Evolutionary conservation across 2,329 filamentous ascomycete genomes (phyloP).

Genomic region (Fusarium pseudocircinatum): DNA sequence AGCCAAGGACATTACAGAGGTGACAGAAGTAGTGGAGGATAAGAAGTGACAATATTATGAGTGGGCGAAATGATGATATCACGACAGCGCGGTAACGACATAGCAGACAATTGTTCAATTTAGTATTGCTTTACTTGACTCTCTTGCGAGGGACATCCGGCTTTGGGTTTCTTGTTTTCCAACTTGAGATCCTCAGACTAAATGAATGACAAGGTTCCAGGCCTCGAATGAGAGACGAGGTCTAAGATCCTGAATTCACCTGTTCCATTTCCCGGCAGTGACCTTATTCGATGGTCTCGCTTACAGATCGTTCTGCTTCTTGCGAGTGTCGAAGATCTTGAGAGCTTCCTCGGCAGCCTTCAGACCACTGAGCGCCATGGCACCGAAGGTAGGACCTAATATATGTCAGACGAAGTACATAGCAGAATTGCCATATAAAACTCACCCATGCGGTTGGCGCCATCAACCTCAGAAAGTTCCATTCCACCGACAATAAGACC

Average conservation of each 20-base stretch:
- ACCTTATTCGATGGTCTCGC: not conserved
- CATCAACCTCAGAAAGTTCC: conserved; percentile 91
- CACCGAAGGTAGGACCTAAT: conserved; percentile 79
- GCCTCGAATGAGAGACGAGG: conserved; percentile 26
- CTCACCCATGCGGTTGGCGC: conserved; percentile 86
- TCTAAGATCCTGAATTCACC: not conserved
- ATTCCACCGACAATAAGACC: conserved; percentile 94
- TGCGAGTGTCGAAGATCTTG: conserved; percentile 78
- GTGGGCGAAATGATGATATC: not conserved
- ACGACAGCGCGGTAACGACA: not conserved
- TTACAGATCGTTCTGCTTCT: conserved; percentile 77
- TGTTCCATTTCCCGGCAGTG: not conserved
- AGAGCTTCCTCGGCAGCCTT: conserved; percentile 92
- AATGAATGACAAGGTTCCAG: conserved; percentile 28
- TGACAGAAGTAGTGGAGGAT: not conserved
- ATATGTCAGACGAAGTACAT: not conserved
- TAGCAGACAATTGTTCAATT: not conserved
- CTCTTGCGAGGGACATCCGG: not conserved
- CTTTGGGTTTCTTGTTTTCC: not conserved
- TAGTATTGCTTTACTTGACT: not conserved
- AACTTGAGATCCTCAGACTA: not conserved
- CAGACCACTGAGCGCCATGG: conserved; percentile 87
- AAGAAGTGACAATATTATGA: not conserved
- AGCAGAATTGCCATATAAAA: not conserved
- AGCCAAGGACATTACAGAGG: not conserved